A percentile compares a stretch with the other conserved stretches of the same genome.
These are phyloP conservation scores for Trametes polyzona DNA, from an alignment of 1,284 basidiomycete species.

Conservation along the genomic window DNA sequence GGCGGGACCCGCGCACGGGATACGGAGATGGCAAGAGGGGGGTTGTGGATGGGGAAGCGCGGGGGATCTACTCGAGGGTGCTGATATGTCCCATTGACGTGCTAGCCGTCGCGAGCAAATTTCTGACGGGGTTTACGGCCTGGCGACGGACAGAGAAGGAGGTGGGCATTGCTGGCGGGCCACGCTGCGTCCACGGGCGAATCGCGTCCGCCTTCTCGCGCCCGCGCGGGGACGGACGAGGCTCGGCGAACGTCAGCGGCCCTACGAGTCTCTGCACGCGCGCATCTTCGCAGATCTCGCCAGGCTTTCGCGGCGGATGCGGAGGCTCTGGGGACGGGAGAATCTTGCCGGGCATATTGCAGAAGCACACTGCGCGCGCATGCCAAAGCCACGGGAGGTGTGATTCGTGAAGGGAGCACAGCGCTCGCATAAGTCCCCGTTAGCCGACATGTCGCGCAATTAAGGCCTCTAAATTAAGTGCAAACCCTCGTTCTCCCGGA, in stretches of 20 bases:
- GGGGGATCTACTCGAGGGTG: not conserved
- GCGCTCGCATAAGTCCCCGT: conserved; percentile 5
- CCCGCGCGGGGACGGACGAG: not conserved
- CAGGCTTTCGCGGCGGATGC: not conserved
- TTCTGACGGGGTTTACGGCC: conserved; percentile 13
- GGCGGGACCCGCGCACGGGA: not conserved
- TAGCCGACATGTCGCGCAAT: not conserved
- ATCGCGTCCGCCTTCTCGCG: not conserved
- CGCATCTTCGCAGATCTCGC: not conserved
- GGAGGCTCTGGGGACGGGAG: not conserved
- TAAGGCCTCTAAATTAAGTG: not conserved
- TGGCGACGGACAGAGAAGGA: conserved; percentile 14
- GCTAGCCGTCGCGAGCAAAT: conserved; percentile 5
- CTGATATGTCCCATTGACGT: conserved; percentile 16
- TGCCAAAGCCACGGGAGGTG: not conserved
- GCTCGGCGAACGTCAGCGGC: not conserved
- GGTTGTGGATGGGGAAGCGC: not conserved
- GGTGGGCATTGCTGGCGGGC: not conserved
- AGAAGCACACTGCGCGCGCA: no score
- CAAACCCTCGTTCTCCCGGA: not conserved
- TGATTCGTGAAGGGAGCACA: conserved; percentile 4
- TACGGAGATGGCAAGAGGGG: not conserved
- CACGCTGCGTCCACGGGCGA: not conserved
- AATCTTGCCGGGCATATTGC: not conserved
- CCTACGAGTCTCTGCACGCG: not conserved